Evolutionary conservation across 2,329 filamentous ascomycete genomes (phyloP).

Genomic region (Xylaria sp.): DNA sequence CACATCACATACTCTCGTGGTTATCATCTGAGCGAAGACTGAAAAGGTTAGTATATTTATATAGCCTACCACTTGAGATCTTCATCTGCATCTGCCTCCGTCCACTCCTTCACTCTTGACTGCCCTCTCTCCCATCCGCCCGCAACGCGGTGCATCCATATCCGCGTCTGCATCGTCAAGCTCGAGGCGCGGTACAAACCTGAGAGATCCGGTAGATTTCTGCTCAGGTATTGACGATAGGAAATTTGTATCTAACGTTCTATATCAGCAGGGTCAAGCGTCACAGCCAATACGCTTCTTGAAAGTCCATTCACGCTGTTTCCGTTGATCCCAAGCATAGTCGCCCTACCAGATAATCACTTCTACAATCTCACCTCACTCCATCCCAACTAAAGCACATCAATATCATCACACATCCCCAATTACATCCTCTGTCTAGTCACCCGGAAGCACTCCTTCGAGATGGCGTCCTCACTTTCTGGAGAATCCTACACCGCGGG

Average conservation of each 20-base stretch:
- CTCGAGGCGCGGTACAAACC: not conserved
- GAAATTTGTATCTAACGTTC: not conserved
- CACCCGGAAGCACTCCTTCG: not conserved
- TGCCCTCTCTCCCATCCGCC: not conserved
- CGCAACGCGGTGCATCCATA: not conserved
- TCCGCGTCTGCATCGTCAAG: not conserved
- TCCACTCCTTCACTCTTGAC: not conserved
- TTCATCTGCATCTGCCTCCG: not conserved
- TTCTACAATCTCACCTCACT: not conserved
- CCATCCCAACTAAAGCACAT: not conserved
- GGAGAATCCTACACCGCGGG: not conserved
- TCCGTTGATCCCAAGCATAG: not conserved
- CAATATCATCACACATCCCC: not conserved
- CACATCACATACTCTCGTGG: not conserved
- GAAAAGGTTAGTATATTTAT: not conserved
- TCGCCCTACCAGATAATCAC: not conserved
- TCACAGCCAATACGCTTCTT: not conserved
- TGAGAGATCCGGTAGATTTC: not conserved
- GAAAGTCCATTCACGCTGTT: not conserved
- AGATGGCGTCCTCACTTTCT: not conserved
- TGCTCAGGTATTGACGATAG: not conserved
- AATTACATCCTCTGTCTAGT: not conserved
- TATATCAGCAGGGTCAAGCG: not conserved
- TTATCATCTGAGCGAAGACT: not conserved
- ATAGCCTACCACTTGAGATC: not conserved